These are phyloP conservation scores for Sphaerulina vaccinii DNA, from an alignment of 2,329 filamentous ascomycete species.

Conservation along the genomic window DNA sequence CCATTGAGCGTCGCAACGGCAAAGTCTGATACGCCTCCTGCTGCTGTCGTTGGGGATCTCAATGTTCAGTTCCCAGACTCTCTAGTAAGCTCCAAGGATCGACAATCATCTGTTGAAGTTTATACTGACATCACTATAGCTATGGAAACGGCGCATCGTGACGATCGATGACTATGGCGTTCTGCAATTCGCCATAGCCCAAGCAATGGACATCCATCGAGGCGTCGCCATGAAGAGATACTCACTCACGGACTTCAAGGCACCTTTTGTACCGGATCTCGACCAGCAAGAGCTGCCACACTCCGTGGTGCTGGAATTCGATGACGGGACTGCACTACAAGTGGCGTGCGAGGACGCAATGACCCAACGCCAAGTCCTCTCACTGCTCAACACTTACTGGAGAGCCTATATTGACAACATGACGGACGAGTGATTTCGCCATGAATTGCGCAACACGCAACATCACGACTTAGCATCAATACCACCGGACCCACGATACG, in stretches of 20 bases:
- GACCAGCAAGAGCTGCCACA: slow-evolving; percentile 91
- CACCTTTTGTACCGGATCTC: slow-evolving; percentile 79
- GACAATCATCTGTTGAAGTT: background rate
- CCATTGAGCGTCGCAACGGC: slow-evolving; percentile 22
- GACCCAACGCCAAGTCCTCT: slow-evolving; percentile 53
- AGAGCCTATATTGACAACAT: slow-evolving; percentile 19
- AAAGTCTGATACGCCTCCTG: slow-evolving; percentile 47
- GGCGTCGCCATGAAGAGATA: slow-evolving; percentile 56
- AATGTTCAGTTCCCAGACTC: slow-evolving; percentile 98
- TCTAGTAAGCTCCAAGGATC: slow-evolving; percentile 53
- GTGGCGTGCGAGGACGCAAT: slow-evolving; percentile 60
- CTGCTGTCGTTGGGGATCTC: slow-evolving; percentile 78
- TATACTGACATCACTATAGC: slow-evolving; percentile 36
- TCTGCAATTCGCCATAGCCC: slow-evolving; percentile 72
- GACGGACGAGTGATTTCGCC: background rate
- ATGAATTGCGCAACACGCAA: background rate
- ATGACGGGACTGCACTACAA: slow-evolving; percentile 62
- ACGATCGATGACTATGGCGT: slow-evolving; percentile 81
- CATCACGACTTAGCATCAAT: background rate
- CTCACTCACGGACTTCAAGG: slow-evolving; percentile 78
- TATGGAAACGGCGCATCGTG: slow-evolving; percentile 93
- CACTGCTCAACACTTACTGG: slow-evolving; percentile 34
- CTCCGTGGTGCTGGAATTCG: slow-evolving; percentile 67
- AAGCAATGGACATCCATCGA: slow-evolving; percentile 47
- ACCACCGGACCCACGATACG: background rate